A percentile compares a stretch with the other conserved stretches of the same genome.
Conservation (phyloP, 192 early-diverging fungal genomes). For the Mortierella claussenii region DNA sequence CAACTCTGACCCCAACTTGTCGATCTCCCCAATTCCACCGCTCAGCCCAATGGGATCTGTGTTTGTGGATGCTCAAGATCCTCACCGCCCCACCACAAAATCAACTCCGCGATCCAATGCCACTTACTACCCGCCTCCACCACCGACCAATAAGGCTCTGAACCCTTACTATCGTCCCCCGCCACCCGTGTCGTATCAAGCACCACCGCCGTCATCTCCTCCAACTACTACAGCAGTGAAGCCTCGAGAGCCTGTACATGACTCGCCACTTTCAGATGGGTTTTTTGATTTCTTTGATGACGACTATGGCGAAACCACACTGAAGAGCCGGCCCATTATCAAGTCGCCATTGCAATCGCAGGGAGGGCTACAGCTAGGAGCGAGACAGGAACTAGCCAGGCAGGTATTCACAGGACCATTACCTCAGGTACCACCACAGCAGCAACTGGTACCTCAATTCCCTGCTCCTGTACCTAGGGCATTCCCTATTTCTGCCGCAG, state of each 20-base stretch:
- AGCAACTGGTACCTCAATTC: no score
- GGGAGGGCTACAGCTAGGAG: no score
- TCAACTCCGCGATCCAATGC: no score
- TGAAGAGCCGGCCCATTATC: background rate
- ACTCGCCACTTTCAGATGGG: background rate
- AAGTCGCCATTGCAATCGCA: no score
- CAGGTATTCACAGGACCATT: no score
- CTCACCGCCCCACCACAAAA: background rate
- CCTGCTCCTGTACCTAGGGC: no score
- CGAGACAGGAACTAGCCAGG: no score
- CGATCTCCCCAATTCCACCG: constrained; percentile 5
- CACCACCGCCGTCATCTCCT: background rate
- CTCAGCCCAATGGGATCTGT: constrained; percentile 12
- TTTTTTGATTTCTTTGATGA: constrained; percentile 15
- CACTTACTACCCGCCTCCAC: constrained; percentile 6
- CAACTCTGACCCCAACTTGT: background rate
- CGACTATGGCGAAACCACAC: background rate
- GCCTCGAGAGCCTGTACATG: background rate
- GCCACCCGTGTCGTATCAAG: background rate
- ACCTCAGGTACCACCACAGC: no score
- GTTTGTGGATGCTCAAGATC: background rate
- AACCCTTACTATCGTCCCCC: constrained; percentile 21
- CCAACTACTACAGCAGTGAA: background rate
- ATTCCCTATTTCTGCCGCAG: no score
- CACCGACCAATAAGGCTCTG: background rate